phyloP scores from a whole-genome alignment of 192 early-diverging fungal genomes.

The Dissophora globulifera region DNA sequence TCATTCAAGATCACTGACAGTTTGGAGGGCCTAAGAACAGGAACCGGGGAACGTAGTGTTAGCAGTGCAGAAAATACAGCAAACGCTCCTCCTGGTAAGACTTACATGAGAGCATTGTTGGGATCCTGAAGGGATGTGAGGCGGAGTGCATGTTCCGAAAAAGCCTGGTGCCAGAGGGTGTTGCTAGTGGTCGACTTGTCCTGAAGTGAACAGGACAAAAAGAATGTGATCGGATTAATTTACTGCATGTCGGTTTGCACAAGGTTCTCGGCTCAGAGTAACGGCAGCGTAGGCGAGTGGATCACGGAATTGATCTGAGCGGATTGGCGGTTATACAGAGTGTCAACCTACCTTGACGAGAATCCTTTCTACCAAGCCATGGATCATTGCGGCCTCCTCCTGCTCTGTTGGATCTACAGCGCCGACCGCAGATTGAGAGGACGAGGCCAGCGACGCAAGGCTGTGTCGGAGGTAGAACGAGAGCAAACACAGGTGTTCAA shows the following conservation, averaged over 20 bases:
- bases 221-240: too few species aligned
- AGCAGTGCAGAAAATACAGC: too few species aligned
- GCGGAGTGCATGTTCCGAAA: conserved; percentile 30
- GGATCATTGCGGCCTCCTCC: conserved; percentile 12
- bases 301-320: background rate
- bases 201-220: too few species aligned
- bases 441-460: conserved; percentile 1
- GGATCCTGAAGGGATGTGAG: conserved; percentile 41
- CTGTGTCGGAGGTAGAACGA: conserved; percentile 42
- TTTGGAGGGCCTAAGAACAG: conserved; percentile 32
- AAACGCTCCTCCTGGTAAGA: too few species aligned
- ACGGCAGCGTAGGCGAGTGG: background rate
- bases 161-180: conserved; percentile 33
- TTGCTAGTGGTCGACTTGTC: background rate
- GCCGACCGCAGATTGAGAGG: too few species aligned
- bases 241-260: too few species aligned
- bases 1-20: conserved; percentile 46
- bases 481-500: conserved; percentile 31
- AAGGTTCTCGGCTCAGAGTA: conserved; percentile 25
- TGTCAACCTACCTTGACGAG: conserved; percentile 26
- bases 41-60: too few species aligned
- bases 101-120: conserved; percentile 14
- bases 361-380: conserved; percentile 29
- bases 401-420: conserved; percentile 4
- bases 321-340: too few species aligned